These are phyloP conservation scores for Amauroascus niger DNA, from an alignment of 2,329 filamentous ascomycete genomes.

Conservation along the genomic window DNA sequence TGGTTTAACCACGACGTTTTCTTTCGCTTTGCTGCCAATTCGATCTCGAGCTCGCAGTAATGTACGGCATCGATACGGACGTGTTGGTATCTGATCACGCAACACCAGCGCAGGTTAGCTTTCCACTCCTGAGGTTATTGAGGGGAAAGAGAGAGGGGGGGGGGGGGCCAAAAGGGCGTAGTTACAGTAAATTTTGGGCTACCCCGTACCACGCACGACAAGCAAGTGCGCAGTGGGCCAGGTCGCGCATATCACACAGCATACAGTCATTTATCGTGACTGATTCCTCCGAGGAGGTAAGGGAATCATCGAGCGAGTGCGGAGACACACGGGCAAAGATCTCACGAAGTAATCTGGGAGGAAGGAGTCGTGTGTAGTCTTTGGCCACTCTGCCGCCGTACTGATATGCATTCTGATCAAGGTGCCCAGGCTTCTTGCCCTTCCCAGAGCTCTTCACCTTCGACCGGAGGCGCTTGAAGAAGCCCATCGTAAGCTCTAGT, in stretches of 20 bases:
- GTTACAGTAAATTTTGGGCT: constrained; percentile 55
- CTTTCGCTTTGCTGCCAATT: constrained; percentile 69
- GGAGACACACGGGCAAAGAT: constrained; percentile 80
- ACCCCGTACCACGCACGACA: constrained; percentile 60
- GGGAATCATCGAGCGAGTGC: constrained; percentile 65
- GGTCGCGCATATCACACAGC: constrained; percentile 84
- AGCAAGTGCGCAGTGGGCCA: constrained; percentile 67
- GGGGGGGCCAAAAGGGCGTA: constrained; percentile 18
- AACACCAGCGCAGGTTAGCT: constrained; percentile 1
- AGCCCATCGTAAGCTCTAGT: constrained; percentile 17
- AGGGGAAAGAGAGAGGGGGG: neutral
- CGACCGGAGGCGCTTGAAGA: constrained; percentile 21
- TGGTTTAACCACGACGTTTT: constrained; percentile 62
- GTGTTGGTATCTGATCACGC: constrained; percentile 61
- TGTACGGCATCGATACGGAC: constrained; percentile 90
- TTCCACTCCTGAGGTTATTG: neutral
- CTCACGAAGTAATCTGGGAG: constrained; percentile 58
- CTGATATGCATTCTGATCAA: constrained; percentile 1
- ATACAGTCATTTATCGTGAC: constrained; percentile 73
- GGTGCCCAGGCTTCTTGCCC: neutral
- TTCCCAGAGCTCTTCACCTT: constrained; percentile 17
- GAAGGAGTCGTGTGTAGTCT: constrained; percentile 47
- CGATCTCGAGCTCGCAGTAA: constrained; percentile 80
- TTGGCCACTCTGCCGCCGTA: neutral
- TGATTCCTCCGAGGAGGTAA: constrained; percentile 73